Percentiles rank a stretch among this genome's conserved stretches.
Conservation (phyloP, 495 filamentous ascomycete genomes). For the Cercophora scortea region DNA sequence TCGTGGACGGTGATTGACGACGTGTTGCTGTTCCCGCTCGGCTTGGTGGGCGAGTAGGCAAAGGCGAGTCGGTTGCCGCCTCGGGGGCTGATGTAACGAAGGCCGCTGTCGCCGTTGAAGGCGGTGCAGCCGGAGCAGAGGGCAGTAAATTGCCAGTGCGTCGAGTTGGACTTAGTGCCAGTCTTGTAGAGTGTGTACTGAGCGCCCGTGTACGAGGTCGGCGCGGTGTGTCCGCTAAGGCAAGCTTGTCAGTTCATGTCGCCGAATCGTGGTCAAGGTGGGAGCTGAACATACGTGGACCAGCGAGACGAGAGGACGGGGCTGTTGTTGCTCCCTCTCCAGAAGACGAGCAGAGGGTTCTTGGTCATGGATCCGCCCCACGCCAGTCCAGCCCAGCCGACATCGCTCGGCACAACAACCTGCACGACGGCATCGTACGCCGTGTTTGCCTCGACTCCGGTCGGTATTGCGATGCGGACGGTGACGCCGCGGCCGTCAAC, state of each 20-base stretch:
- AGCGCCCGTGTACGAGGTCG: conserved; percentile 21
- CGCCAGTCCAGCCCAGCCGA: conserved; percentile 36
- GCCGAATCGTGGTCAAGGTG: background rate
- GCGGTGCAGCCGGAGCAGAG: conserved; percentile 35
- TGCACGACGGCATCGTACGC: conserved; percentile 36
- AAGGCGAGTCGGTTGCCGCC: conserved; percentile 36
- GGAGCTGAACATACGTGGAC: conserved; percentile 24
- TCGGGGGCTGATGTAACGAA: conserved; percentile 23
- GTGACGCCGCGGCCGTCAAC: conserved; percentile 23
- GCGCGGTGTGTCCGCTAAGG: conserved; percentile 24
- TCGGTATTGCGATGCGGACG: conserved; percentile 34
- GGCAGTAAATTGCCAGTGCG: conserved; percentile 39
- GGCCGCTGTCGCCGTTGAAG: conserved; percentile 19
- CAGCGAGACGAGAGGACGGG: conserved; percentile 24
- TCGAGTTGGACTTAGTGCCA: conserved; percentile 30
- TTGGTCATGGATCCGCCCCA: conserved; percentile 36
- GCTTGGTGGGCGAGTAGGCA: conserved; percentile 28
- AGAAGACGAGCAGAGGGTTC: conserved; percentile 31
- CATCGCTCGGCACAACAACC: conserved; percentile 30
- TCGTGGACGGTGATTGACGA: conserved; percentile 31
- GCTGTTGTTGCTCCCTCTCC: conserved; percentile 20
- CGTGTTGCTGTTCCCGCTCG: conserved; percentile 21
- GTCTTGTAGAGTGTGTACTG: conserved; percentile 24
- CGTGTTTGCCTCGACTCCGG: conserved; percentile 12
- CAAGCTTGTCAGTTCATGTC: background rate